Percentiles rank a stretch among this genome's conserved stretches.
These are phyloP conservation scores for Stenocarpella maydis DNA, from an alignment of 2,329 filamentous ascomycete species.

Conservation along the genomic window DNA sequence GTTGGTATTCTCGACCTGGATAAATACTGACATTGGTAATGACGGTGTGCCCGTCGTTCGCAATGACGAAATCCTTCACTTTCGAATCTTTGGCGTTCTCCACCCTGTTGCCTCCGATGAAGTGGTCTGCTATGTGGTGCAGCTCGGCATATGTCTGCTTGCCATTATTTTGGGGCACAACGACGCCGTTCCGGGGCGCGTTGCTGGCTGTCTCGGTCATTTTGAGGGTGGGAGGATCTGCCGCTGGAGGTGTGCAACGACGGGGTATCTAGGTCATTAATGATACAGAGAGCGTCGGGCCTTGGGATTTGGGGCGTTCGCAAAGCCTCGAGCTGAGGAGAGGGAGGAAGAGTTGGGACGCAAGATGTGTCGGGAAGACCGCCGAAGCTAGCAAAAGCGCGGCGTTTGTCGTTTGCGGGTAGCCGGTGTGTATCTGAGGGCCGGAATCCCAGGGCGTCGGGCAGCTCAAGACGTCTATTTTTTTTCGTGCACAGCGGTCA, in stretches of 20 bases:
- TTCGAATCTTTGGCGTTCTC: slow-evolving; percentile 82
- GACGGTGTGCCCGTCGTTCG: slow-evolving; percentile 92
- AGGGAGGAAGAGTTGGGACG: background rate
- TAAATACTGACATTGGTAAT: slow-evolving; percentile 85
- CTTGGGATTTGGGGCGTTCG: slow-evolving; percentile 1
- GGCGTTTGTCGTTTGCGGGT: slow-evolving; percentile 15
- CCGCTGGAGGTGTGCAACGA: slow-evolving; percentile 8
- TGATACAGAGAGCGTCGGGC: slow-evolving; percentile 36
- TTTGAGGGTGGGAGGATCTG: slow-evolving; percentile 37
- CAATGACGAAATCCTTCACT: slow-evolving; percentile 95
- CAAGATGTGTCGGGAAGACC: slow-evolving; percentile 5
- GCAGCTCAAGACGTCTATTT: slow-evolving; percentile 24
- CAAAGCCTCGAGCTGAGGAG: slow-evolving; percentile 15
- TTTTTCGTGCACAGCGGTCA: slow-evolving; percentile 1
- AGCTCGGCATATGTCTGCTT: slow-evolving; percentile 78
- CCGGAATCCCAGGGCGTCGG: background rate
- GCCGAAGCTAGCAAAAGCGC: slow-evolving; percentile 36
- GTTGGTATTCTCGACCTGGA: background rate
- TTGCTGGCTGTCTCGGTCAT: slow-evolving; percentile 60
- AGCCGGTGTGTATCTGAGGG: slow-evolving; percentile 2
- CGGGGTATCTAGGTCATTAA: slow-evolving; percentile 40
- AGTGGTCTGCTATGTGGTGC: slow-evolving; percentile 87
- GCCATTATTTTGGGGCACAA: slow-evolving; percentile 64
- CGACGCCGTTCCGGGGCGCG: slow-evolving; percentile 51
- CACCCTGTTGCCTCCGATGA: slow-evolving; percentile 93